Conservation (phyloP, 129 eudicot genomes). For the Glebionis coronaria region DNA sequence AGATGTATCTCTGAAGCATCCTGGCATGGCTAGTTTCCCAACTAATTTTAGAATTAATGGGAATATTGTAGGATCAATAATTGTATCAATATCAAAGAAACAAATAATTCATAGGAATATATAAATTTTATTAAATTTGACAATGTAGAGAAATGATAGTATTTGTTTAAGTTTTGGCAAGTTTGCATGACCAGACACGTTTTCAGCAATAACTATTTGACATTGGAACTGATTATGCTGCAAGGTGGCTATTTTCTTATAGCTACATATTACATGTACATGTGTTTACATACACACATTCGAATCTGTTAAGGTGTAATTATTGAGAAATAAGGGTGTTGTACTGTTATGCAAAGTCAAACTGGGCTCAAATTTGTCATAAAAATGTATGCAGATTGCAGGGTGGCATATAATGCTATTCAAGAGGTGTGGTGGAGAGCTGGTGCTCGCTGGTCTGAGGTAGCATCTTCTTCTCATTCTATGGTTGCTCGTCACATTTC, state of each 20-base stretch:
- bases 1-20: slow-evolving; percentile 19
- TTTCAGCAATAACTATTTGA: background rate
- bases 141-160: no score
- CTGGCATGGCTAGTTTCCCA: background rate
- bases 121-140: no score
- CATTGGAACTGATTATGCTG: background rate
- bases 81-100: background rate
- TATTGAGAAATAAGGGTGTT: background rate
- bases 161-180: background rate
- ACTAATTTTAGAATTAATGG: background rate
- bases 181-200: slow-evolving; percentile 25
- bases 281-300: background rate
- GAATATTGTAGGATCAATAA: slow-evolving; percentile 1
- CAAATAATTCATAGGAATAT: background rate
- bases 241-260: slow-evolving; percentile 12
- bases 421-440: no score
- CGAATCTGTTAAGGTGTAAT: background rate
- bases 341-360: background rate
- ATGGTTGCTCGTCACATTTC: no score
- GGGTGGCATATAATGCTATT: no score
- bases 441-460: no score
- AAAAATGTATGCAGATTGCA: no score
- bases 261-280: background rate
- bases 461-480: no score
- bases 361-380: background rate